Conservation (phyloP, 345 rosid genomes). For the Eucalyptus pauciflora region DNA sequence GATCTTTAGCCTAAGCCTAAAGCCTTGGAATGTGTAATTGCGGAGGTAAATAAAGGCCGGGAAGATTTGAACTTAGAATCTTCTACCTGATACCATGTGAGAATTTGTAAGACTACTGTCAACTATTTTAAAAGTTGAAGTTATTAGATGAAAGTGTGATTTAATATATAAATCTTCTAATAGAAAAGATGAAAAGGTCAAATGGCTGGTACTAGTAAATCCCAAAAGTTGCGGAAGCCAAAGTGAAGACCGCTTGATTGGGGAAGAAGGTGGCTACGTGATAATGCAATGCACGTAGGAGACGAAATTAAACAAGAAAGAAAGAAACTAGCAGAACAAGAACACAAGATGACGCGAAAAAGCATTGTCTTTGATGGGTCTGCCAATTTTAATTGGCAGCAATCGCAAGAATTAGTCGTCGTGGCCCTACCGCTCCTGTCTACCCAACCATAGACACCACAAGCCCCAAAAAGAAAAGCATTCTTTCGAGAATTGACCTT, state of each 20-base stretch:
- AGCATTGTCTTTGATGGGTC: background rate
- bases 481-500: background rate
- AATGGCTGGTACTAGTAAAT: background rate
- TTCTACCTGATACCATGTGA: rapidly evolving
- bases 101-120: rapidly evolving
- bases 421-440: background rate
- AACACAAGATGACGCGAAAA: background rate
- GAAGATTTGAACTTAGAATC: too few relatives aligned
- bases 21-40: background rate
- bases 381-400: background rate
- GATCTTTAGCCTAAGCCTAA: background rate
- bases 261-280: background rate
- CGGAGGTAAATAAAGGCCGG: rapidly evolving
- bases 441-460: background rate
- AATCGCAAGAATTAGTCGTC: background rate
- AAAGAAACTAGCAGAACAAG: background rate
- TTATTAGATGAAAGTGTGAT: too few relatives aligned
- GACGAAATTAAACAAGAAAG: background rate
- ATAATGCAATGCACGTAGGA: background rate
- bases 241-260: background rate
- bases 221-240: background rate
- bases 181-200: background rate
- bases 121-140: too few relatives aligned
- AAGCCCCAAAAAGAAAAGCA: background rate
- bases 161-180: too few relatives aligned